Percentiles rank a stretch among this genome's conserved stretches.
These are phyloP conservation scores for Lactarius deliciosus DNA, from an alignment of 768 basidiomycete species.

Conservation along the genomic window DNA sequence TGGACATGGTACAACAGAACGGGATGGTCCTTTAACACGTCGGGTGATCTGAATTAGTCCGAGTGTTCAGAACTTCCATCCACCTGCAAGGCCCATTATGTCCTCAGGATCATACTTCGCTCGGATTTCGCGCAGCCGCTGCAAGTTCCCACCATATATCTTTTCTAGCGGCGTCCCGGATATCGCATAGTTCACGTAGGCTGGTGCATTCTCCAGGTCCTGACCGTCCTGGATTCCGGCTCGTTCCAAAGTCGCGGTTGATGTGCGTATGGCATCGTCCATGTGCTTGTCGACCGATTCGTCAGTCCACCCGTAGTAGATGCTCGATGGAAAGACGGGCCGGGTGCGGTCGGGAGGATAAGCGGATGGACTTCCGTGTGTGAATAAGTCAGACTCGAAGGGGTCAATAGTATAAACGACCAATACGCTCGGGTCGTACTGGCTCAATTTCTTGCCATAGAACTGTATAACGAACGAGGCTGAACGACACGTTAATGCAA, in stretches of 20 bases:
- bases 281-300: constrained; percentile 3
- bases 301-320: constrained; percentile 5
- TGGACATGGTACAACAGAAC: not conserved
- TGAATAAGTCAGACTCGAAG: constrained; percentile 9
- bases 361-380: constrained; percentile 12
- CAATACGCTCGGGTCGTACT: not conserved
- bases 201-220: constrained; percentile 1
- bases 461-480: not conserved
- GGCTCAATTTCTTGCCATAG: constrained; percentile 4
- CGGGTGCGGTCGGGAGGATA: constrained; percentile 15
- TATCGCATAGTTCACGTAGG: constrained; percentile 15
- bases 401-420: constrained; percentile 11
- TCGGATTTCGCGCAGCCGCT: constrained; percentile 15
- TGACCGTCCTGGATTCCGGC: constrained; percentile 14
- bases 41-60: not conserved
- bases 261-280: constrained; percentile 9
- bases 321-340: constrained; percentile 2
- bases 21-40: not conserved
- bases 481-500: not conserved
- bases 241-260: not conserved
- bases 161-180: constrained; percentile 6
- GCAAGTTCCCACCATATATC: constrained; percentile 15
- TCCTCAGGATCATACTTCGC: constrained; percentile 9
- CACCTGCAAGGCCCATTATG: constrained; percentile 16
- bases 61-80: constrained; percentile 16